A percentile compares a stretch with the other conserved stretches of the same genome.
Conservation (phyloP, 2,329 filamentous ascomycete species). For the Ophiostoma piceae region DNA sequence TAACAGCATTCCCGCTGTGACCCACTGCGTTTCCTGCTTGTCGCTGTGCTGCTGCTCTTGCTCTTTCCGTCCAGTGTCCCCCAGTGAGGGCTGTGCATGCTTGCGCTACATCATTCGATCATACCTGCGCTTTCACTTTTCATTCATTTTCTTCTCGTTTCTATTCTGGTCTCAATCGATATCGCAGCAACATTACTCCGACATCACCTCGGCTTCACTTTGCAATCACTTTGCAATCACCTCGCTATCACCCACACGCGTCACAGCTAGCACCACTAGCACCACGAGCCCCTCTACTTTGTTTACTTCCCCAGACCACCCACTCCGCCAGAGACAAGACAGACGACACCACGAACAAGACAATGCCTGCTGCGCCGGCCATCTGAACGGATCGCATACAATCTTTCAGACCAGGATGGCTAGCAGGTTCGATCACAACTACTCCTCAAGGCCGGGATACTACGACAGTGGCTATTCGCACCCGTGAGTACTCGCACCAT, state of each 20-base stretch:
- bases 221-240: background rate
- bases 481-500: constrained; percentile 17
- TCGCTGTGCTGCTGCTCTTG: background rate
- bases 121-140: constrained; percentile 3
- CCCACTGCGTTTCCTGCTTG: constrained; percentile 6
- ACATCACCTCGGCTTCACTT: background rate
- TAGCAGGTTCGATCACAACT: constrained; percentile 8
- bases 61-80: background rate
- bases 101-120: constrained; percentile 12
- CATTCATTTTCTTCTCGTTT: background rate
- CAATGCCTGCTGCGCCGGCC: constrained; percentile 20
- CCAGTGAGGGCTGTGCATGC: constrained; percentile 17
- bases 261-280: constrained; percentile 11
- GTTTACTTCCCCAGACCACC: constrained; percentile 9
- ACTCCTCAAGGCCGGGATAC: constrained; percentile 19
- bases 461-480: constrained; percentile 19
- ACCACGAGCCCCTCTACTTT: constrained; percentile 1
- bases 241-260: background rate
- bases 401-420: constrained; percentile 21
- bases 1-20: constrained; percentile 4
- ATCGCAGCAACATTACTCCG: background rate
- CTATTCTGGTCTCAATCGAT: background rate
- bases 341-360: constrained; percentile 15
- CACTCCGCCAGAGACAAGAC: constrained; percentile 7
- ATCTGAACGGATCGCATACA: constrained; percentile 17